These are phyloP conservation scores for Ogataea pignaliae DNA, from an alignment of 805 yeast genomes.

Conservation along the genomic window DNA sequence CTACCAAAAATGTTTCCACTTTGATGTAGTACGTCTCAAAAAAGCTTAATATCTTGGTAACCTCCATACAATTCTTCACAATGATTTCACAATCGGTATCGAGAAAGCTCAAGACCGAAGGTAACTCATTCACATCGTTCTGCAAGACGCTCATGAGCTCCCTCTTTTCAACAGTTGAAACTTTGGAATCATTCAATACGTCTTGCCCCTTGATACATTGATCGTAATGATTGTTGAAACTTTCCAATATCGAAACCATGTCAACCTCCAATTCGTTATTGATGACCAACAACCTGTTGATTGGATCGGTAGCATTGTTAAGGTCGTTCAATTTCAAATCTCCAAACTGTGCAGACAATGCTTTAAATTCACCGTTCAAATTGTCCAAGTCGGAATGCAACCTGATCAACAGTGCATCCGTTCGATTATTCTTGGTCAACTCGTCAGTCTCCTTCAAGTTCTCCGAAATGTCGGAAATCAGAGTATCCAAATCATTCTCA, in stretches of 20 bases:
- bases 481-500: slow-evolving; percentile 32
- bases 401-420: slow-evolving; percentile 24
- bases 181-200: slow-evolving; percentile 29
- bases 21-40: slow-evolving; percentile 16
- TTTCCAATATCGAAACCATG: slow-evolving; percentile 61
- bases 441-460: slow-evolving; percentile 28
- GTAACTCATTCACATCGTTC: slow-evolving; percentile 53
- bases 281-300: slow-evolving; percentile 30
- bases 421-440: slow-evolving; percentile 22
- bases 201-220: slow-evolving; percentile 55
- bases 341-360: slow-evolving; percentile 20
- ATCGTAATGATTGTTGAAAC: slow-evolving; percentile 79
- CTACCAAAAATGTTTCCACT: slow-evolving; percentile 16
- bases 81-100: slow-evolving; percentile 32
- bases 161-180: slow-evolving; percentile 27
- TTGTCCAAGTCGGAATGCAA: slow-evolving; percentile 23
- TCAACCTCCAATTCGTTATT: slow-evolving; percentile 57
- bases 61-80: slow-evolving; percentile 26
- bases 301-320: slow-evolving; percentile 13
- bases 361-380: slow-evolving; percentile 21
- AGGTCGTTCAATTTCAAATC: slow-evolving; percentile 22
- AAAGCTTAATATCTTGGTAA: slow-evolving; percentile 16
- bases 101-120: slow-evolving; percentile 49
- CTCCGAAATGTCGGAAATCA: slow-evolving; percentile 28
- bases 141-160: slow-evolving; percentile 44